phyloP scores from a whole-genome alignment of 331 rosid genomes.

The Pyrus hybrid region DNA sequence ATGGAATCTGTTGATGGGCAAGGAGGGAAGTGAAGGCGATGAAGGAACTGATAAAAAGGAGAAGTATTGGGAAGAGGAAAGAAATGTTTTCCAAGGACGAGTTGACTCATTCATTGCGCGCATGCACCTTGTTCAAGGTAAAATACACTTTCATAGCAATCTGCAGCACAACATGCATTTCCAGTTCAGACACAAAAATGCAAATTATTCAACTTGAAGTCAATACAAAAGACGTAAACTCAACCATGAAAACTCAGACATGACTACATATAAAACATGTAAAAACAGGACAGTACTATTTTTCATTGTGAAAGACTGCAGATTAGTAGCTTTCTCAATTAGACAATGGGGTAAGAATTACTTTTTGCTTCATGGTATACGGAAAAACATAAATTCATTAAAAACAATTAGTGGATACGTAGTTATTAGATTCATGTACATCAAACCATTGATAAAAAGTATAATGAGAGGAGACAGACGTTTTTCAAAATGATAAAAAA shows the following conservation, averaged over 20 bases:
- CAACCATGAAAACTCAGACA: not conserved
- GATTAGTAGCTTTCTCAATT: not conserved
- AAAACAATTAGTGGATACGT: not conserved
- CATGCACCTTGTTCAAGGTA: conserved; percentile 99
- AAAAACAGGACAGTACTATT: not conserved
- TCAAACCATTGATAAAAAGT: not conserved
- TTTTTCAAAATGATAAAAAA: conserved; percentile 93
- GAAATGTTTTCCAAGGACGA: conserved; percentile 74
- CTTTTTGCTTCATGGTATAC: not conserved
- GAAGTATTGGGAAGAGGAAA: conserved; percentile 90
- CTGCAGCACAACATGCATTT: not conserved
- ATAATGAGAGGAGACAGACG: conserved; percentile 72
- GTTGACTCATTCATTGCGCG: conserved; percentile 86
- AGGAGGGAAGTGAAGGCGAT: conserved; percentile 43
- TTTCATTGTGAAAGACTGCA: not conserved
- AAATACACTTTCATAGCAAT: not conserved
- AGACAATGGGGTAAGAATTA: not conserved
- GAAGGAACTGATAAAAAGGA: conserved; percentile 56
- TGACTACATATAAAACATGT: not conserved
- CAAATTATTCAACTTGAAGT: not conserved
- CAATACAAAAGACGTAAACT: not conserved
- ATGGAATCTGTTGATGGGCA: conserved; percentile 91
- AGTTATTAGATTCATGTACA: not conserved
- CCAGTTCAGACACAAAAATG: not conserved
- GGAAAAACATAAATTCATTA: not conserved